Evolutionary conservation across 1,284 basidiomycete genomes (phyloP).

Genomic region (Ustilago nuda): DNA sequence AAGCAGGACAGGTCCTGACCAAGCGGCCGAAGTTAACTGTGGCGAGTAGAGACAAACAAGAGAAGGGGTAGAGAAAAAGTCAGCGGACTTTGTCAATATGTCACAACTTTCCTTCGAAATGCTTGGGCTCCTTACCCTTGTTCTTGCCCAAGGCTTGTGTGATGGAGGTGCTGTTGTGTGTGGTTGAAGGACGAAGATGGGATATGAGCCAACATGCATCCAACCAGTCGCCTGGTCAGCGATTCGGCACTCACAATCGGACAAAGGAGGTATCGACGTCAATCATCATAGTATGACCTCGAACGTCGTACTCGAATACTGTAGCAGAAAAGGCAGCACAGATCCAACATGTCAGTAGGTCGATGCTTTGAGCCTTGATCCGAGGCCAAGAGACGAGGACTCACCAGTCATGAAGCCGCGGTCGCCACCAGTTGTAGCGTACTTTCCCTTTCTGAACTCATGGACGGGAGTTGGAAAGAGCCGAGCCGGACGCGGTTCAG

Average conservation of each 20-base stretch:
- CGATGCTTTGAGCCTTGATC: background rate
- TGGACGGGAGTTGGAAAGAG: slow-evolving; percentile 36
- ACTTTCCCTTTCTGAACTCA: slow-evolving; percentile 42
- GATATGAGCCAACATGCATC: no score
- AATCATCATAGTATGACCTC: slow-evolving; percentile 54
- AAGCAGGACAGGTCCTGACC: slow-evolving; percentile 36
- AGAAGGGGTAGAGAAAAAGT: background rate
- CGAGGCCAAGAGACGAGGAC: background rate
- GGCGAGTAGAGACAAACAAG: background rate
- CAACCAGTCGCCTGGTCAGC: background rate
- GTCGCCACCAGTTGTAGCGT: slow-evolving; percentile 45
- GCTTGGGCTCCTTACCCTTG: slow-evolving; percentile 26
- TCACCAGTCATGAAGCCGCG: slow-evolving; percentile 48
- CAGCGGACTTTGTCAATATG: background rate
- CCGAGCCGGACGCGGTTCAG: slow-evolving; percentile 29
- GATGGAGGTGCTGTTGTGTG: slow-evolving; percentile 45
- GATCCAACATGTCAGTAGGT: background rate
- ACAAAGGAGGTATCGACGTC: slow-evolving; percentile 53
- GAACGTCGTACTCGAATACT: slow-evolving; percentile 54
- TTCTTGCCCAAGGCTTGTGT: slow-evolving; percentile 53
- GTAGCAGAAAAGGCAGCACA: background rate
- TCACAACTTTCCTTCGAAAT: no score
- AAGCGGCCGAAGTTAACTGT: slow-evolving; percentile 50
- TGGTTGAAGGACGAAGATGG: no score
- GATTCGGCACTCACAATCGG: slow-evolving; percentile 33